Evolutionary conservation across 805 yeast species (phyloP).

Genomic region (Wickerhamiella azyma): DNA sequence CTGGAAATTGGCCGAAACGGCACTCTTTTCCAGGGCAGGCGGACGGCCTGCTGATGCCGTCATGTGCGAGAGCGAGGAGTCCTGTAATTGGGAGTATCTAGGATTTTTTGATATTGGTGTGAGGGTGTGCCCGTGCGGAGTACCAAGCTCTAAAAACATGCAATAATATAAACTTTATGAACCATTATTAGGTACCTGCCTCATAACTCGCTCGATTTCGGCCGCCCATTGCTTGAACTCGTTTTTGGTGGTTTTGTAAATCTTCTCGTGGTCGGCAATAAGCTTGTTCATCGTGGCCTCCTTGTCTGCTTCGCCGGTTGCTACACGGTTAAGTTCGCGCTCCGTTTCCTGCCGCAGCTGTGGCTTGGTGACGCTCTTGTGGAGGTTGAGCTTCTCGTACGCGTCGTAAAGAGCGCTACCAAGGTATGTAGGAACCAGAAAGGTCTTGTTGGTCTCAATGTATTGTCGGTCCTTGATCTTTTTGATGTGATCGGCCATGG

Average conservation of each 20-base stretch:
- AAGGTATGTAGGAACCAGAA: conserved; percentile 60
- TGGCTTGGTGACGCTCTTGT: conserved; percentile 75
- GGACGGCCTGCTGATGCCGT: too few species aligned
- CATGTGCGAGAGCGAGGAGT: too few species aligned
- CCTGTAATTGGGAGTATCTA: too few species aligned
- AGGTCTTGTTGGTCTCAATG: conserved; percentile 30
- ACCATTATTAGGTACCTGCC: not conserved
- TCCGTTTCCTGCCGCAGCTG: conserved; percentile 70
- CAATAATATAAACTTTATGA: not conserved
- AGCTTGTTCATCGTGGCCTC: conserved; percentile 17
- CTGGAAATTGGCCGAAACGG: not conserved
- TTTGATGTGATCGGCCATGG: conserved; percentile 94
- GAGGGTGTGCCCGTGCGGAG: too few species aligned
- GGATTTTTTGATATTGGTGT: not conserved
- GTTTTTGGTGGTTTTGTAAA: conserved; percentile 12
- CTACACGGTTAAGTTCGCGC: conserved; percentile 46
- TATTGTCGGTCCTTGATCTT: conserved; percentile 60
- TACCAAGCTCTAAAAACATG: too few species aligned
- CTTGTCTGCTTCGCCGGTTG: conserved; percentile 45
- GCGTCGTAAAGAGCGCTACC: conserved; percentile 86
- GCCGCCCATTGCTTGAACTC: conserved; percentile 4
- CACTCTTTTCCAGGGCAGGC: too few species aligned
- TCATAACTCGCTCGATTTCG: conserved; percentile 10
- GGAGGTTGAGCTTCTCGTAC: conserved; percentile 65
- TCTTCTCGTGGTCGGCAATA: conserved; percentile 15